phyloP scores from a whole-genome alignment of 108 stramenopile genomes.

The Stephanodiscus minutulus region DNA sequence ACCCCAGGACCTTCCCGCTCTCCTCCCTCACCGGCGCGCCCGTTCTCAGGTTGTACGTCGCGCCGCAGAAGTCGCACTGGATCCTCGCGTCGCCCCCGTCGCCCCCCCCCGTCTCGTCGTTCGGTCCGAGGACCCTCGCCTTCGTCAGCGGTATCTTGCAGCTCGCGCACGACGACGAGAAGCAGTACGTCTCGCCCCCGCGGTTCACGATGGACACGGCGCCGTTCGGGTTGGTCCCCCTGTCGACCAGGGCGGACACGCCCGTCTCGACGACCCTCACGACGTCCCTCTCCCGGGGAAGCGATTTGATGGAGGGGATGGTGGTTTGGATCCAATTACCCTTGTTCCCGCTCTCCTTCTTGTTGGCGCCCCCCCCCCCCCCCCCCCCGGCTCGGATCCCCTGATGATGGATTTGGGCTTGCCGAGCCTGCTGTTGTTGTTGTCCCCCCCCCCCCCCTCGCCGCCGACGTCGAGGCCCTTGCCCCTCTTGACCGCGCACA shows the following conservation, averaged over 20 bases:
- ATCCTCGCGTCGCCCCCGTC: constrained; percentile 36
- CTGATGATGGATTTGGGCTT: constrained; percentile 3
- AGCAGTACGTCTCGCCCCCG: constrained; percentile 65
- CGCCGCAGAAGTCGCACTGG: constrained; percentile 63
- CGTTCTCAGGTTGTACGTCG: constrained; percentile 75
- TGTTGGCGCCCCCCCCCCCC: neutral
- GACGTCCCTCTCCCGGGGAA: constrained; percentile 61
- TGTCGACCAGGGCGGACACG: constrained; percentile 54
- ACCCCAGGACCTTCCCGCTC: constrained; percentile 61
- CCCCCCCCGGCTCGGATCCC: neutral
- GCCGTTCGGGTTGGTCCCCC: constrained; percentile 73
- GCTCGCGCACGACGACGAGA: constrained; percentile 55
- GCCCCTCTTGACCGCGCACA: neutral
- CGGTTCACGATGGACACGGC: constrained; percentile 74
- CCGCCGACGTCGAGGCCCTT: constrained; percentile 11
- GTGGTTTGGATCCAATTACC: constrained; percentile 38
- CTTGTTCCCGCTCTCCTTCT: constrained; percentile 26
- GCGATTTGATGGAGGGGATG: constrained; percentile 43
- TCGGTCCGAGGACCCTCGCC: constrained; percentile 58
- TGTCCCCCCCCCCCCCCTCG: neutral
- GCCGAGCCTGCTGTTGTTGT: constrained; percentile 4
- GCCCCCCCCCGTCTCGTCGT: constrained; percentile 42
- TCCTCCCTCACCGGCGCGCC: constrained; percentile 53
- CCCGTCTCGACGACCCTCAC: constrained; percentile 65
- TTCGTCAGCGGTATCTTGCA: constrained; percentile 83